A percentile compares a stretch with the other conserved stretches of the same genome.
Conservation (phyloP, 2,329 filamentous ascomycete species). For the Colletotrichum brevisporum region DNA sequence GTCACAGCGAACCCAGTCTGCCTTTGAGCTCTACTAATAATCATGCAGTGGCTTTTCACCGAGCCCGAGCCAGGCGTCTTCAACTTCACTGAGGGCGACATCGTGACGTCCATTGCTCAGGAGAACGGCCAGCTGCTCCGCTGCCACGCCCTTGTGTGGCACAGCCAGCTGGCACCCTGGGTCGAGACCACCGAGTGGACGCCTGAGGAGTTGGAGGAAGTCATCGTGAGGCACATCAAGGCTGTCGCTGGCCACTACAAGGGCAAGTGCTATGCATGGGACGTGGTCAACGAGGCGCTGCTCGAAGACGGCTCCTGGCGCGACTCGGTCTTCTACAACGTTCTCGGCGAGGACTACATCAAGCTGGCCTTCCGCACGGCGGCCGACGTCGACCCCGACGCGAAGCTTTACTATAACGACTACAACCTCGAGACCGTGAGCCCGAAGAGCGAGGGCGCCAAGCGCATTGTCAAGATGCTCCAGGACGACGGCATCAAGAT, state of each 20-base stretch:
- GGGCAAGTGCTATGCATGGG: slow-evolving; percentile 74
- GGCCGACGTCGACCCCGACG: slow-evolving; percentile 65
- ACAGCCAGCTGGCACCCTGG: slow-evolving; percentile 60
- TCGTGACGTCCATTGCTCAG: slow-evolving; percentile 59
- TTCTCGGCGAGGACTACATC: slow-evolving; percentile 70
- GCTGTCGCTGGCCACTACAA: slow-evolving; percentile 71
- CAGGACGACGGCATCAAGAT: slow-evolving; percentile 67
- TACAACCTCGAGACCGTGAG: slow-evolving; percentile 72
- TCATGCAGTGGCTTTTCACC: slow-evolving; percentile 66
- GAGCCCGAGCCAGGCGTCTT: slow-evolving; percentile 72
- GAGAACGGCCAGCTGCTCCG: slow-evolving; percentile 63
- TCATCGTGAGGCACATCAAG: slow-evolving; percentile 69
- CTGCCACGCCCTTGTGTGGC: slow-evolving; percentile 69
- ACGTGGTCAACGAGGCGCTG: slow-evolving; percentile 76
- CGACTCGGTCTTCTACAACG: slow-evolving; percentile 66
- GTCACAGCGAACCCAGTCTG: not conserved
- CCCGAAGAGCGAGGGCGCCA: slow-evolving; percentile 60
- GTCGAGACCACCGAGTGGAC: slow-evolving; percentile 62
- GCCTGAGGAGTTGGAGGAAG: slow-evolving; percentile 67
- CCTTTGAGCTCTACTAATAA: slow-evolving; percentile 16
- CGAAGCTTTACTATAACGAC: slow-evolving; percentile 71
- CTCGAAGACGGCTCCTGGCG: slow-evolving; percentile 70
- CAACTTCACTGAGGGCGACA: slow-evolving; percentile 72
- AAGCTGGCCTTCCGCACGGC: slow-evolving; percentile 70
- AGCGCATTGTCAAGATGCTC: slow-evolving; percentile 61